phyloP scores from a whole-genome alignment of 2,329 filamentous ascomycete genomes.

The Aspergillus calidoustus region DNA sequence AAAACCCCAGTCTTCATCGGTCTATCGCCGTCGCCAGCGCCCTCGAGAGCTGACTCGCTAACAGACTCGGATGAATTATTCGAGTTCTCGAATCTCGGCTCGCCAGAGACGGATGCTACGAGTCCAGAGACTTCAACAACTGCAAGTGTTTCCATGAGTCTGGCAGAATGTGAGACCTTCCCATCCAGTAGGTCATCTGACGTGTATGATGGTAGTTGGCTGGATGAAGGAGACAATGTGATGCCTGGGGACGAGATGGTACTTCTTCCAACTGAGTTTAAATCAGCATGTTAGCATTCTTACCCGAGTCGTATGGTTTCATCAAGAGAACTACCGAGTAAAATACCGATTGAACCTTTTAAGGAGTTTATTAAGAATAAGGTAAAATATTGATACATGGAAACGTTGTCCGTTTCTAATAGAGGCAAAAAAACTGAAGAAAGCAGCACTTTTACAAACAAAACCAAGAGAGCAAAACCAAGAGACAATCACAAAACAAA shows the following conservation, averaged over 20 bases:
- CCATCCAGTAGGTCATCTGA: neutral
- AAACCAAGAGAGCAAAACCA: neutral
- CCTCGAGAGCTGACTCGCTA: neutral
- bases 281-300: neutral
- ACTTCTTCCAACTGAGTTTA: conserved; percentile 2
- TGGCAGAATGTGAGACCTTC: neutral
- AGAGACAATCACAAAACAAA: neutral
- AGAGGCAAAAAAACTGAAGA: neutral
- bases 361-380: neutral
- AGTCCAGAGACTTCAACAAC: neutral
- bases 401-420: neutral
- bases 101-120: neutral
- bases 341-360: neutral
- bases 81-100: neutral
- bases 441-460: neutral
- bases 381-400: neutral
- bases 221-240: neutral
- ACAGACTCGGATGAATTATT: neutral
- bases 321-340: neutral
- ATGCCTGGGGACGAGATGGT: conserved; percentile 13
- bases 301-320: neutral
- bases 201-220: neutral
- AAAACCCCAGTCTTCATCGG: neutral
- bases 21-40: neutral
- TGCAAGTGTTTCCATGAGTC: neutral